Evolutionary conservation across 345 rosid species (phyloP), one percentile per base, ranked within the genome.

Genomic region (Sonneratia caseolaris): DNA sequence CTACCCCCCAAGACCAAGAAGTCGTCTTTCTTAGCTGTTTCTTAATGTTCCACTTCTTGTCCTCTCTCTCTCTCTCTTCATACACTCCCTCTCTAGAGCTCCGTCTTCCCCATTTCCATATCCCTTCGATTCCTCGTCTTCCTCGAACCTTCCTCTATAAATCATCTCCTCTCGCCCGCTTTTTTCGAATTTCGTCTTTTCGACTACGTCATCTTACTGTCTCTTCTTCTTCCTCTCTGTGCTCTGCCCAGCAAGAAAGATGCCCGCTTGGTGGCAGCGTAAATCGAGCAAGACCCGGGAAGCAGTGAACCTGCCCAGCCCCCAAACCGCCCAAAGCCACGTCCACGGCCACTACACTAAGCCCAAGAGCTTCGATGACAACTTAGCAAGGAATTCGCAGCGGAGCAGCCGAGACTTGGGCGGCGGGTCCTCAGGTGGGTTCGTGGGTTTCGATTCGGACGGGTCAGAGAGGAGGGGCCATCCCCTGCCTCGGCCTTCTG

Each of bases 231-330:
- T 35, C 8, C 2, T 7, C 13, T 14, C 16, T 7, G 8, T 35
- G 1, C 66, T 37, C 3, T 42, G 27, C n/a, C 2, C 65, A 18
- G 3, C n/a, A 5, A 32, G 10, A 21, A 73, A 70, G 75, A 90
- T 90, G 97, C 97, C 91, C 71, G 85, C 82, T 81, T 92, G 97
- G 97, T 92, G 96, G 93, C 68, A 79, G 15, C 90, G 68, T 74
- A 95, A 82, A 71, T 82, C 86, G 0, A 72, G 81, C 32, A 95
- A 89, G 81, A 81, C 64, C 81, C 86, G 86, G 69, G 93, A 86
- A 74, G 88, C 78, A 21, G 32, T 27, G 32, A 37, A 68, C 32
- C 19, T 56, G 70, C 45, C 69, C 76, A 68, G 42, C 81, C 48
- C 66, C 40, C 64, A 49, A 61, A 42, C 62, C 62, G 4, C 42